phyloP scores from a whole-genome alignment of 1,284 basidiomycete genomes.

The Marasmius tenuissimus region DNA sequence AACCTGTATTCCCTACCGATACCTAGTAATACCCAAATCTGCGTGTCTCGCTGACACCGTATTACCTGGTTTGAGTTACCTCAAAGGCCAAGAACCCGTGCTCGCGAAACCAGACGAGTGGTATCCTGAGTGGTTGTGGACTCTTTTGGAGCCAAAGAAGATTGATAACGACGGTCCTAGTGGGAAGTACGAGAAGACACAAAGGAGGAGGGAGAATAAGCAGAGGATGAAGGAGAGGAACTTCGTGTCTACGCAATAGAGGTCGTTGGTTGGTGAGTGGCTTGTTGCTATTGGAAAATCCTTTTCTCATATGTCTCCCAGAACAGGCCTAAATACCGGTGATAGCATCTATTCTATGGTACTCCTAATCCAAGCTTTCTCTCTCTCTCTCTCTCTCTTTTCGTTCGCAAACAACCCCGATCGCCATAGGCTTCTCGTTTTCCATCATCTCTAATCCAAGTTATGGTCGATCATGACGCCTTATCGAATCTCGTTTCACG shows the following conservation, averaged over 20 bases:
- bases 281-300: background rate
- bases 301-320: background rate
- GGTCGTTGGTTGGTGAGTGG: background rate
- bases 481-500: too few species aligned
- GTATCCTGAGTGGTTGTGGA: slow-evolving; percentile 93
- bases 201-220: slow-evolving; percentile 60
- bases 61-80: slow-evolving; percentile 75
- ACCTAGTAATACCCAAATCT: slow-evolving; percentile 30
- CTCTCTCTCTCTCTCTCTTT: too few species aligned
- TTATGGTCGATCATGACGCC: too few species aligned
- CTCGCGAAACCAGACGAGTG: slow-evolving; percentile 80
- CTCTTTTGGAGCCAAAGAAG: slow-evolving; percentile 59
- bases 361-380: too few species aligned
- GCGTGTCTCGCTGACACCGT: slow-evolving; percentile 73
- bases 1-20: background rate
- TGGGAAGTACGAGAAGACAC: slow-evolving; percentile 63
- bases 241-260: slow-evolving; percentile 73
- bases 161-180: slow-evolving; percentile 70
- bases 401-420: too few species aligned
- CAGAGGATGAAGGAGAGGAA: slow-evolving; percentile 66
- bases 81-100: slow-evolving; percentile 83
- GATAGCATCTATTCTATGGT: too few species aligned
- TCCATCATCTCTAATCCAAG: too few species aligned
- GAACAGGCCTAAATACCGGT: too few species aligned
- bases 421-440: too few species aligned